Base-by-base conservation (phyloP, 1,284 basidiomycete species). In the Pulchroboletus neoregius region DNA sequence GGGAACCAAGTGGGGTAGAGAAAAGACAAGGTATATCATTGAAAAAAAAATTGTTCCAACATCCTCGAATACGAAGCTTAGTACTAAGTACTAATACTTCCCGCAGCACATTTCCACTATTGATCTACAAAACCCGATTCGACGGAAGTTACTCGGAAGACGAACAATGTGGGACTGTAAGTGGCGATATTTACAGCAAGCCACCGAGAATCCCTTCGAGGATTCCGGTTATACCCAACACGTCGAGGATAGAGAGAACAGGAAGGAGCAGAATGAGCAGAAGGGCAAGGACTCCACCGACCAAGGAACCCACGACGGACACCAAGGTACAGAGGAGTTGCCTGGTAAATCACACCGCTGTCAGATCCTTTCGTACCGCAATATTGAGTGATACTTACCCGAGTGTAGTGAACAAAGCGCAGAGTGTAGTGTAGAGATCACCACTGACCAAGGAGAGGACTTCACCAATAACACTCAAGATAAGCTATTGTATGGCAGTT, bases 361-460 rank as follows among this genome's bases (percentile, higher is more conserved):
- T 53, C 12, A 56, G 44, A 6, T 8, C n/a, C n/a, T 31, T 22
- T 22, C 15, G 8, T 4, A 33, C 4, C 1, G 10, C 6, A 32
- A 16, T 13, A 24, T 18, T 6, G 12, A 37, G 5, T 13, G 18
- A 20, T 36, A 47, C 47, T 35, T 23, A 42, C 55, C 39, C 48
- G 18, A 57, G 55, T n/a, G 26, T 9, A 13, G 24, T 2, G 6
- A 33, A 12, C 24, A 57, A 18, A 9, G 11, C 2, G 3, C 11
- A 33, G 26, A 55, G 39, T 13, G 41, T 1, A 11, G 39, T 13
- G 18, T 35, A 27, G 39, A 54, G 39, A 1, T 39, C 5, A 10
- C 9, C 0, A 12, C 51, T 45, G 20, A 55, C 48, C 3, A 57
- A 43, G 10, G 24, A 23, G 6, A 55, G 52, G 15, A 55, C 35